Base-by-base conservation (phyloP, 805 yeast species). In the Lipomyces oligophaga region DNA sequence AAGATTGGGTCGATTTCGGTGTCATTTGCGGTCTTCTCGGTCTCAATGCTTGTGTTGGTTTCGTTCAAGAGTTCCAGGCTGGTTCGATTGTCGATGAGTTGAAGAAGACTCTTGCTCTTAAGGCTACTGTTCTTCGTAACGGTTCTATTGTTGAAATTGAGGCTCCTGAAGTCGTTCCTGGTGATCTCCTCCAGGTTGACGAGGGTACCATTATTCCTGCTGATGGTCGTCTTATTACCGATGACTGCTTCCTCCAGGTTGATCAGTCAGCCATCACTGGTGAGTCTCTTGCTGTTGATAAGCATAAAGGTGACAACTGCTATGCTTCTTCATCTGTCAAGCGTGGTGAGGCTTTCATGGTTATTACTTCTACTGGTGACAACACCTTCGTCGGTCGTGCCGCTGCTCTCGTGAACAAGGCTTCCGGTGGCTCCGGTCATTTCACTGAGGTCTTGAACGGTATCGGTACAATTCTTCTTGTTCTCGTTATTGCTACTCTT, bases 1-100 rank as follows among this genome's bases (percentile, higher is more conserved):
- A 86, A 75, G 96, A 89, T 76, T 88, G 96, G 96, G 96, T 88
- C 66, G 96, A 88, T 79, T 88, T 88, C 77, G 96, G 97, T 80
- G 97, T 88, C 69, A 88, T 88, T 68, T 80, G 85, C 71, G 96
- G 83, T 73, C 74, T 88, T 62, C 76, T 88, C 63, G 61, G 81
- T 70, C 79, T 88, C 68, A 88, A 88, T 73, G 96, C 96, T 58
- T 73, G 74, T 63, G 96, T 88, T 69, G 97, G 97, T 79, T 88
- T 88, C 81, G 77, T 86, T 61, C 97, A 88, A 77, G 97, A 88
- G 74, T 89, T 74, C 83, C 96, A 88, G 75, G 97, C 97, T 59
- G 96, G 96, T 77, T 87, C 96, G 55, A 88, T 88, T 77, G 96
- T 88, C 61, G 96, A 87, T 49, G 96, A 88, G 71, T 80, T 88